Evolutionary conservation across 805 yeast species (phyloP), one percentile per base, ranked within the genome.

Genomic region (Torulaspora gathmanii): DNA sequence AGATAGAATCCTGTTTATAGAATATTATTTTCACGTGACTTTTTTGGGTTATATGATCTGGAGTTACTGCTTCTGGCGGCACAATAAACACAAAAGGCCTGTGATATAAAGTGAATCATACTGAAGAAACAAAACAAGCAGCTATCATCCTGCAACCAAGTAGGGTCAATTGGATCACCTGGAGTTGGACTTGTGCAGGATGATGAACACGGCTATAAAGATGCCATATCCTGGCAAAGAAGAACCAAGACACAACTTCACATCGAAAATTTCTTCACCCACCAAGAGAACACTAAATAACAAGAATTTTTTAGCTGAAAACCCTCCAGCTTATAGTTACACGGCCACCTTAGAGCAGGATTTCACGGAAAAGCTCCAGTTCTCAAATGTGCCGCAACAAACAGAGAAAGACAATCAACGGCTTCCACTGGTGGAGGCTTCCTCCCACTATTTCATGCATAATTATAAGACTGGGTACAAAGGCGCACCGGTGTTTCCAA

Each of bases 261-360:
- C 37, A 26, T 47, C 51, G 4, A 40, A 39, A 29, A 44, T 41
- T 25, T 47, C 47, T 12, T 47, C 51, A 16, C 51, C 51, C 13
- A 44, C 46, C n/a, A 47, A 47, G 41, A 40, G 51, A 42, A 47
- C 51, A 5, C 34, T 47, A 26, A 47, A 47, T 39, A 47, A 47
- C 15, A 47, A 41, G 20, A 47, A 47, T 22, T 45, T 36, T 30
- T 28, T 44, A 10, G 43, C 47, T 20, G 40, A 39, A 4, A 37
- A 39, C 31, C 31, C 37, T 4, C 42, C 37, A 11, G 29, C 36
- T 7, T 23, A 29, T 25, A 11, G 17, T 11, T 30, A 30, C 19
- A 13, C 33, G 15, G 34, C 33, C 15, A 23, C 3, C 7, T 16
- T 39, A 3, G 42, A 30, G 15, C 28, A 12, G n/a, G 37, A 39